Evolutionary conservation across 1,139 yeast species (phyloP).

Genomic region (Suhomyces anneliseae): DNA sequence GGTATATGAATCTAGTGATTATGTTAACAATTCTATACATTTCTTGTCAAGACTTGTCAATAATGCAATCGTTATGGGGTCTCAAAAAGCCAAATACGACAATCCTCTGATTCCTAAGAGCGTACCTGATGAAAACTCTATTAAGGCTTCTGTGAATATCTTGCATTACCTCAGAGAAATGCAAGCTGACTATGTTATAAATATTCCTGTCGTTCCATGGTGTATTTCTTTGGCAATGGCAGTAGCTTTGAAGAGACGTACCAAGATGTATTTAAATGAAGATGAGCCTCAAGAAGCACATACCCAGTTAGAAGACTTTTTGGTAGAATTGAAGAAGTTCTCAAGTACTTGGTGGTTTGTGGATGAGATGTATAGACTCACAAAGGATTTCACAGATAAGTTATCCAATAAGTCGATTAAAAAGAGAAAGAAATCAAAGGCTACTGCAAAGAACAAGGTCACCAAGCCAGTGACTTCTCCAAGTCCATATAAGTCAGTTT

Average conservation of each 20-base stretch:
- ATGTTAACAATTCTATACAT: slow-evolving; percentile 21
- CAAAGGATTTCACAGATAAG: slow-evolving; percentile 24
- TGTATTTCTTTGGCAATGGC: slow-evolving; percentile 26
- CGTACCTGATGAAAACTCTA: slow-evolving; percentile 24
- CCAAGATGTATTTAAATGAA: slow-evolving; percentile 11
- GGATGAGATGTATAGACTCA: slow-evolving; percentile 28
- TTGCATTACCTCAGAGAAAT: slow-evolving; percentile 25
- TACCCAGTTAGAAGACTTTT: slow-evolving; percentile 19
- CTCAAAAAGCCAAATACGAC: slow-evolving; percentile 31
- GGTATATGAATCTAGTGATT: slow-evolving; percentile 12
- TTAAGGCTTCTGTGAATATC: slow-evolving; percentile 28
- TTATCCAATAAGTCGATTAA: slow-evolving; percentile 15
- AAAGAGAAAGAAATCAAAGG: slow-evolving; percentile 4
- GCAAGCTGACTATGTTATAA: slow-evolving; percentile 20
- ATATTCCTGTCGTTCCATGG: slow-evolving; percentile 33
- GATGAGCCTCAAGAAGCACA: slow-evolving; percentile 1
- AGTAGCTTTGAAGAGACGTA: slow-evolving; percentile 17
- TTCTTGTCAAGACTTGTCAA: slow-evolving; percentile 29
- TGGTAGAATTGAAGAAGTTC: slow-evolving; percentile 23
- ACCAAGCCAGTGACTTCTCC: background rate
- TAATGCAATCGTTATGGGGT: slow-evolving; percentile 26
- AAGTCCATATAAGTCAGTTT: background rate
- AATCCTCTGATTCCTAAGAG: slow-evolving; percentile 23
- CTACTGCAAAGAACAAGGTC: background rate
- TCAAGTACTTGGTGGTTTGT: slow-evolving; percentile 31